Conservation (phyloP, 202 grass and related monocot genomes). For the Setaria italica region DNA sequence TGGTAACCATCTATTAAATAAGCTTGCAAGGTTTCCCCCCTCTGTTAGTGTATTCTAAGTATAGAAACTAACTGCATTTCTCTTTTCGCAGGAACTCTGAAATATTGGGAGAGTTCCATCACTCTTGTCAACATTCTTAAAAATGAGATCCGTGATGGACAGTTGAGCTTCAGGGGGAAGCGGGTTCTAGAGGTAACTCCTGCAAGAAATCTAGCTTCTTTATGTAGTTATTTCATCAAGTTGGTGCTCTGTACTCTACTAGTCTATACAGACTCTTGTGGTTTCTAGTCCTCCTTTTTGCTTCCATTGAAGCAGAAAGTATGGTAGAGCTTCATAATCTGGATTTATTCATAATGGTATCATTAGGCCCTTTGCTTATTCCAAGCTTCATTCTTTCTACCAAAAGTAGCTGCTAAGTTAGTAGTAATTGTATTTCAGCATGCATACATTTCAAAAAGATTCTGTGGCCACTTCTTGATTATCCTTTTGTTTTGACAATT, state of each 20-base stretch:
- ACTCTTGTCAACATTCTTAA: slow-evolving; percentile 69
- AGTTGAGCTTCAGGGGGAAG: slow-evolving; percentile 82
- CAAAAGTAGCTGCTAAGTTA: slow-evolving; percentile 33
- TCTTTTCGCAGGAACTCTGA: slow-evolving; percentile 55
- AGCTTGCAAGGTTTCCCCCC: neutral
- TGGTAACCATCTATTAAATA: slow-evolving; percentile 50
- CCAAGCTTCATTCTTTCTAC: slow-evolving; percentile 25
- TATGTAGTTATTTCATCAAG: slow-evolving; percentile 20
- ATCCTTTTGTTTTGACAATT: slow-evolving; percentile 47
- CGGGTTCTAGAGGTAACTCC: slow-evolving; percentile 72
- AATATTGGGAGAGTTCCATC: slow-evolving; percentile 78
- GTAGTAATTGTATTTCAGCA: slow-evolving; percentile 13
- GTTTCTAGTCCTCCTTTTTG: slow-evolving; percentile 28
- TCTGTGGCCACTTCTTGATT: slow-evolving; percentile 17
- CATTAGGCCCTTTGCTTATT: slow-evolving; percentile 25
- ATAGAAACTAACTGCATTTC: slow-evolving; percentile 14
- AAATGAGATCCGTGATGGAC: slow-evolving; percentile 83
- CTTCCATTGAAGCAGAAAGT: slow-evolving; percentile 33
- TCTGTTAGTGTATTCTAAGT: slow-evolving; percentile 25
- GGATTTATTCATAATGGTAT: slow-evolving; percentile 23
- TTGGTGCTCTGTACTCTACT: neutral
- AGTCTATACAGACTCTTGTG: neutral
- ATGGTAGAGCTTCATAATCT: neutral
- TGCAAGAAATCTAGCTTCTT: slow-evolving; percentile 26
- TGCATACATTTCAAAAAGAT: neutral